Evolutionary conservation across 164 flowering plant genomes (phyloP), one percentile per base, ranked within the genome.

Genomic region (Protea cynaroides): DNA sequence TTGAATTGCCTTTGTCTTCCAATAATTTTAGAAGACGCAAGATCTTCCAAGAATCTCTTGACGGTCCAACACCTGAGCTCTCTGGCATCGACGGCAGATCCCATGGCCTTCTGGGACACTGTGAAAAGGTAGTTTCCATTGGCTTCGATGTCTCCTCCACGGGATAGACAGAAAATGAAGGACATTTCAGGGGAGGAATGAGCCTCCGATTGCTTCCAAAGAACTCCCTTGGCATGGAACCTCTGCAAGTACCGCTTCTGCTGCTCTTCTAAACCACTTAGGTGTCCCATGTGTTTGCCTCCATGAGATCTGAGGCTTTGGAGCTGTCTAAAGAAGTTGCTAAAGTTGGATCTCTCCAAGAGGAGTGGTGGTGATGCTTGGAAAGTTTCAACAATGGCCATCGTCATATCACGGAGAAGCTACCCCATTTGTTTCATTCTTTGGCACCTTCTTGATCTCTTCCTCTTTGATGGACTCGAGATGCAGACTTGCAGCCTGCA

Each of bases 111-210:
- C 73, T 69, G 71, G 24, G 86, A 76, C 51, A 97, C 96, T 49
- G 97, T 86, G 80, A 93, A 93, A 23, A 93, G 74, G 68, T 97
- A 93, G 79, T 93, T 93, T 47, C 98, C 98, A 70, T 93, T 97
- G 5, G 96, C 69, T 21, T 86, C 89, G 4, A 93, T 97, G 43
- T 90, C 97, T 0, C 98, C 98, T 37, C 97, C 98, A 76, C 90
- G 91, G 2, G 78, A 75, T 17, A 93, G 73, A 36, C 85, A 73
- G 79, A 93, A 90, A 13, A 86, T 78, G 23, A 77, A 66, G 34
- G 86, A 76, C 65, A 71, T 69, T 2, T 61, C 38, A 11, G 69
- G 59, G 2, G 65, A 22, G 38, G 68, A 68, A 51, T 71, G 37
- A 3, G 68, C 80, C 24, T 70, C 76, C 9, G 88, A 83, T 11